Evolutionary conservation across 2,329 filamentous ascomycete species (phyloP).

Genomic region (Huntiella bhutanensis): DNA sequence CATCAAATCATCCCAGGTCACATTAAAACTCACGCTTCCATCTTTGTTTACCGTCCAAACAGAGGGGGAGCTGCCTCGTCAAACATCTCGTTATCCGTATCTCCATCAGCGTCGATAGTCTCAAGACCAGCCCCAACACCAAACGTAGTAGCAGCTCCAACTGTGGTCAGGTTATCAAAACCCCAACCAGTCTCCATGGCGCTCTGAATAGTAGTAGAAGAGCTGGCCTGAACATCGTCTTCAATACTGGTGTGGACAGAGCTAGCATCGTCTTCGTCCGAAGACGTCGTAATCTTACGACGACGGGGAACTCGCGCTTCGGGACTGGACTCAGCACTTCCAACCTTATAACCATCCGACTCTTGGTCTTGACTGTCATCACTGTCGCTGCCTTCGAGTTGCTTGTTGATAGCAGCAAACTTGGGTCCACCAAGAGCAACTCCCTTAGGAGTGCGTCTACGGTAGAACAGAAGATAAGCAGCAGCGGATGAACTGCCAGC

Average conservation of each 20-base stretch:
- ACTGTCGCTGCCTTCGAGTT: conserved; percentile 32
- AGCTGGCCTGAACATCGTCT: conserved; percentile 24
- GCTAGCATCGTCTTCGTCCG: conserved; percentile 17
- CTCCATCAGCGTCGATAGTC: conserved; percentile 26
- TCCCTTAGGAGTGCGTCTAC: conserved; percentile 47
- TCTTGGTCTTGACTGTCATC: conserved; percentile 11
- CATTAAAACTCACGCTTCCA: too few species aligned
- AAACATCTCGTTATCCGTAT: conserved; percentile 20
- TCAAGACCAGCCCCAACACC: conserved; percentile 13
- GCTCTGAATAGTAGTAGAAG: conserved; percentile 15
- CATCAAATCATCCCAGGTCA: too few species aligned
- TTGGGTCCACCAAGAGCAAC: conserved; percentile 60
- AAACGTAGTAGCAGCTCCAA: conserved; percentile 14
- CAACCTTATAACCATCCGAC: too few species aligned
- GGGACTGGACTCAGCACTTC: neutral
- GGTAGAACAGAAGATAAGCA: conserved; percentile 92
- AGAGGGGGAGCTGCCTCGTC: too few species aligned
- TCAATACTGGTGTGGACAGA: conserved; percentile 27
- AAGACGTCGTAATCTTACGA: neutral
- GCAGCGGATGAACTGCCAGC: conserved; percentile 49
- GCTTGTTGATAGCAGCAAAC: conserved; percentile 51
- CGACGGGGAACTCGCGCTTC: neutral
- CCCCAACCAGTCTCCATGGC: conserved; percentile 26
- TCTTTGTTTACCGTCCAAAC: too few species aligned
- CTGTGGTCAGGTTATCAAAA: conserved; percentile 23